Evolutionary conservation across 2,329 filamentous ascomycete species (phyloP), one percentile per base, ranked within the genome.

Genomic region (Aspergillus sp.): DNA sequence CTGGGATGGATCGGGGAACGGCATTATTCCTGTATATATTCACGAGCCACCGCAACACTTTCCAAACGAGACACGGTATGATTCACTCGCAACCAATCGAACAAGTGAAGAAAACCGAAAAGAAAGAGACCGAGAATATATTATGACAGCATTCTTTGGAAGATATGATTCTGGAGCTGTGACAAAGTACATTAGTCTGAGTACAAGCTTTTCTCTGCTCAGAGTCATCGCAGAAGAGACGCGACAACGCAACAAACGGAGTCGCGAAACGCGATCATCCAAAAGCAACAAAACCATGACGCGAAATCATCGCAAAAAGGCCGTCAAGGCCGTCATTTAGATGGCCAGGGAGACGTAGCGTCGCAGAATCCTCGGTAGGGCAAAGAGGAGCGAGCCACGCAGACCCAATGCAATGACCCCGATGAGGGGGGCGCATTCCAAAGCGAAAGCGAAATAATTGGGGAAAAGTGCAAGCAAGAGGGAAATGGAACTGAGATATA

Each of bases 61-160:
- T 41, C 43, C 56, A 52, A 51, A 49, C 57, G 46, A 57, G 40
- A 57, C 48, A 53, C 49, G 48, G 45, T 39, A 56, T 58, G 59
- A 60, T 56, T 63, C 63, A 65, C 62, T 69, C 61, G 60, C 60
- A 31, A 59, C 57, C 47, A 57, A 61, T 43, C 59, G 63, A 56
- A 57, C 61, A 58, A 59, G 54, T 62, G 60, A 55, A 53, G 60
- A 58, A 51, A 45, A 21, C 17, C 37, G 50, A 59, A n/a, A 40
- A 57, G 37, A 39, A 48, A 55, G 55, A 43, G 23, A 40, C 17
- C 21, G 39, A 54, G 47, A 27, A 19, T 48, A 55, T 58, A 56
- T 66, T 69, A 74, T 53, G 62, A 56, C 55, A 68, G 67, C 72
- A 75, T 75, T 62, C 66, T 75, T 69, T 59, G 61, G 47, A 48